phyloP scores from a whole-genome alignment of 345 rosid genomes.

The Syzygium jambos region DNA sequence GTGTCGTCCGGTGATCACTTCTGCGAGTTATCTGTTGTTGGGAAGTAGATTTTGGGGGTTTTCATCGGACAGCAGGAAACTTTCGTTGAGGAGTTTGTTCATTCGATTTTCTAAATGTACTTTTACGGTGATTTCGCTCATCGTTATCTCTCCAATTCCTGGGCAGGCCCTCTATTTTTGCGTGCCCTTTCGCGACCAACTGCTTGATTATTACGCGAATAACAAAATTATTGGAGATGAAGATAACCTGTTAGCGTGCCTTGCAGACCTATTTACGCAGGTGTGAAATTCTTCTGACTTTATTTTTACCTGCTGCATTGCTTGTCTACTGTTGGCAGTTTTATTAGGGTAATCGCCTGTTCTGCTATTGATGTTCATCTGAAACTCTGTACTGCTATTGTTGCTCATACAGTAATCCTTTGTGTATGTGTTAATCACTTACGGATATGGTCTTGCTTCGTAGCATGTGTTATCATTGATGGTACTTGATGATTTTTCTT shows the following conservation, averaged over 20 bases:
- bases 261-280: constrained; percentile 96
- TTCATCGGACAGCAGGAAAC: not conserved
- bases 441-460: not conserved
- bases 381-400: not conserved
- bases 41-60: not conserved
- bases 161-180: constrained; percentile 96
- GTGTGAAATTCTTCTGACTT: constrained; percentile 13
- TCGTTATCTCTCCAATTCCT: not conserved
- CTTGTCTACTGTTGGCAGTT: not conserved
- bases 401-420: not conserved
- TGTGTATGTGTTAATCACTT: not conserved
- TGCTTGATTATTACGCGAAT: constrained; percentile 84
- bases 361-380: not conserved
- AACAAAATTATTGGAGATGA: constrained; percentile 71
- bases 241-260: constrained; percentile 94
- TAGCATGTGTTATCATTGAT: not conserved
- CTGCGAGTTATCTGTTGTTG: not conserved
- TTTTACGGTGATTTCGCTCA: not conserved
- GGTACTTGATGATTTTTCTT: not conserved
- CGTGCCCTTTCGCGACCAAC: constrained; percentile 96
- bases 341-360: not conserved
- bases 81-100: not conserved
- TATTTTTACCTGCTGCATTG: not conserved
- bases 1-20: not conserved
- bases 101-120: not conserved